A percentile compares a stretch with the other conserved stretches of the same genome.
These are phyloP conservation scores for Phytophthora syringae DNA, from an alignment of 352 stramenopile species.

Conservation along the genomic window DNA sequence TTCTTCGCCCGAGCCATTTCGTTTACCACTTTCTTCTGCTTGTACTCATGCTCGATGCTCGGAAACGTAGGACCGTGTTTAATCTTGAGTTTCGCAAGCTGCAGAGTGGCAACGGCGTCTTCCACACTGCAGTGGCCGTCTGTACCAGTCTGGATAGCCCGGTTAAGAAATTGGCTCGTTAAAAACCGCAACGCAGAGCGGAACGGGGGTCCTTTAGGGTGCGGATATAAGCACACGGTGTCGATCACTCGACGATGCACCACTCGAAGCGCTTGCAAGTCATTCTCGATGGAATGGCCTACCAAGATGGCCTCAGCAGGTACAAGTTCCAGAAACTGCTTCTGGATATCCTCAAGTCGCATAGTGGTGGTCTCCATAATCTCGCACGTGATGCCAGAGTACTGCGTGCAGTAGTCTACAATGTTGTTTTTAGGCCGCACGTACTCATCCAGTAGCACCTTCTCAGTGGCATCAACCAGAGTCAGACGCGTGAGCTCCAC, in stretches of 20 bases:
- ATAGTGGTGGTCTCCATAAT: constrained; percentile 79
- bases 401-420: constrained; percentile 90
- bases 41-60: constrained; percentile 71
- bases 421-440: constrained; percentile 83
- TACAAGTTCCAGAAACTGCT: constrained; percentile 62
- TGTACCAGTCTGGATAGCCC: constrained; percentile 72
- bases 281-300: constrained; percentile 91
- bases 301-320: constrained; percentile 81
- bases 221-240: constrained; percentile 82
- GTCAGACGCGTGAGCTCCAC: constrained; percentile 82
- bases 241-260: constrained; percentile 84
- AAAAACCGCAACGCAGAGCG: constrained; percentile 82
- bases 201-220: constrained; percentile 80
- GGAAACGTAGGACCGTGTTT: constrained; percentile 79
- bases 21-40: constrained; percentile 80
- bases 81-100: constrained; percentile 80
- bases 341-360: constrained; percentile 69
- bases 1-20: constrained; percentile 78
- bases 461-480: constrained; percentile 71
- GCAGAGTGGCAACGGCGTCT: constrained; percentile 78
- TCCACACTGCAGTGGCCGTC: constrained; percentile 86
- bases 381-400: constrained; percentile 82
- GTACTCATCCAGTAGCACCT: constrained; percentile 84
- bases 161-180: constrained; percentile 70
- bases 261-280: constrained; percentile 71